A percentile compares a stretch with the other conserved stretches of the same genome.
phyloP scores from a whole-genome alignment of 2,329 filamentous ascomycete species.

The Monilinia polystroma region DNA sequence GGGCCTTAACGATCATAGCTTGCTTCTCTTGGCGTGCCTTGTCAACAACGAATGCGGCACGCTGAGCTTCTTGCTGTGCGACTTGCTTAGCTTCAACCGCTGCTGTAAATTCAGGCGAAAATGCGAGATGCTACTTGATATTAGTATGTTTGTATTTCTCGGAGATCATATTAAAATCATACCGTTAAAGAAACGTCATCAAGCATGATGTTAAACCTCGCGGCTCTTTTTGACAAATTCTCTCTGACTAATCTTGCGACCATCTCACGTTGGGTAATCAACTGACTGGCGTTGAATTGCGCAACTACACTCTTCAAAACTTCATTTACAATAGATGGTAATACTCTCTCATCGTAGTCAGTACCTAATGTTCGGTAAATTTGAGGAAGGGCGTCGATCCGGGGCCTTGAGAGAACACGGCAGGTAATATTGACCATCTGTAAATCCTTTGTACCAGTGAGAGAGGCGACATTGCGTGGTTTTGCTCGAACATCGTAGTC shows the following conservation, averaged over 20 bases:
- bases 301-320: slow-evolving; percentile 98
- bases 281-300: slow-evolving; percentile 96
- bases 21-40: slow-evolving; percentile 99
- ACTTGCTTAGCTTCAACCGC: slow-evolving; percentile 74
- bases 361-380: slow-evolving; percentile 95
- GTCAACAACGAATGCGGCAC: slow-evolving; percentile 96
- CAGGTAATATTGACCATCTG: slow-evolving; percentile 99
- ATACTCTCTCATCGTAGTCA: slow-evolving; percentile 95
- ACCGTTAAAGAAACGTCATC: slow-evolving; percentile 97
- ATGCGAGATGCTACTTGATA: slow-evolving; percentile 60
- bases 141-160: slow-evolving; percentile 9
- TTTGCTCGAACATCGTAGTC: slow-evolving; percentile 98
- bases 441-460: slow-evolving; percentile 97
- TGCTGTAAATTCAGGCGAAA: slow-evolving; percentile 72
- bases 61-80: slow-evolving; percentile 88
- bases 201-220: slow-evolving; percentile 94
- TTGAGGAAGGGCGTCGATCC: slow-evolving; percentile 84
- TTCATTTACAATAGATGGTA: slow-evolving; percentile 98
- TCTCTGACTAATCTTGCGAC: slow-evolving; percentile 89
- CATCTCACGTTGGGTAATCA: slow-evolving; percentile 98
- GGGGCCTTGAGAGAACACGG: slow-evolving; percentile 91
- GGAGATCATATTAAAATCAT: slow-evolving; percentile 42
- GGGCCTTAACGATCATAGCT: slow-evolving; percentile 94
- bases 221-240: slow-evolving; percentile 85
- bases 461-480: slow-evolving; percentile 91